phyloP scores from a whole-genome alignment of 2,329 filamentous ascomycete species.

The Cladosporium cucumerinum region DNA sequence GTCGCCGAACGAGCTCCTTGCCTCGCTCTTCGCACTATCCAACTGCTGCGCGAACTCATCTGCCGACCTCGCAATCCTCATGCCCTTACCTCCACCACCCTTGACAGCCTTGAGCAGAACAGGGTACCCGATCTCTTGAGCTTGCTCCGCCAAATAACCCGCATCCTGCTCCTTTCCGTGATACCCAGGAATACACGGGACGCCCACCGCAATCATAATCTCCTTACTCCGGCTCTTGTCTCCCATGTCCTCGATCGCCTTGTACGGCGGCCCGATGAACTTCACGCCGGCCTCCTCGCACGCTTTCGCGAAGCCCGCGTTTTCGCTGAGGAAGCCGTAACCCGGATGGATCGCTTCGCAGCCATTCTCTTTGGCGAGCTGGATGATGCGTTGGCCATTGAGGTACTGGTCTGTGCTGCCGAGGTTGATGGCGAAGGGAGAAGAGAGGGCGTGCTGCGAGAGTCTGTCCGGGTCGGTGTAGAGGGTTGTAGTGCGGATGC shows the following conservation, averaged over 20 bases:
- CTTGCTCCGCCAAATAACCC: conserved; percentile 61
- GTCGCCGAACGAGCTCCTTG: conserved; percentile 62
- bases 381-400: conserved; percentile 88
- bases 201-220: conserved; percentile 93
- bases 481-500: conserved; percentile 88
- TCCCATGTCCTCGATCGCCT: conserved; percentile 79
- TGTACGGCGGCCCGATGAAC: conserved; percentile 85
- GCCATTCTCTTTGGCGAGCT: conserved; percentile 77
- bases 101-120: conserved; percentile 66
- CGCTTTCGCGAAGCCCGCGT: conserved; percentile 81
- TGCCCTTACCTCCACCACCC: conserved; percentile 65
- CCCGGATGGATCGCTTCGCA: conserved; percentile 93
- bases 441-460: conserved; percentile 83
- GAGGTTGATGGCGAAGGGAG: conserved; percentile 78
- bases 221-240: conserved; percentile 91
- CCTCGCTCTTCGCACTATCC: conserved; percentile 62
- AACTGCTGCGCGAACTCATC: conserved; percentile 60
- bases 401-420: conserved; percentile 83
- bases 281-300: conserved; percentile 87
- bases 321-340: conserved; percentile 93
- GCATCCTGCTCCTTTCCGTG: conserved; percentile 80
- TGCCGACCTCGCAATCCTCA: conserved; percentile 59
- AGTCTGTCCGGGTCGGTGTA: conserved; percentile 89
- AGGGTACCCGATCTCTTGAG: conserved; percentile 66
- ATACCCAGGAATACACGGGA: conserved; percentile 94